Base-by-base conservation (phyloP, 1,284 basidiomycete species). In the Moesziomyces parantarcticus region DNA sequence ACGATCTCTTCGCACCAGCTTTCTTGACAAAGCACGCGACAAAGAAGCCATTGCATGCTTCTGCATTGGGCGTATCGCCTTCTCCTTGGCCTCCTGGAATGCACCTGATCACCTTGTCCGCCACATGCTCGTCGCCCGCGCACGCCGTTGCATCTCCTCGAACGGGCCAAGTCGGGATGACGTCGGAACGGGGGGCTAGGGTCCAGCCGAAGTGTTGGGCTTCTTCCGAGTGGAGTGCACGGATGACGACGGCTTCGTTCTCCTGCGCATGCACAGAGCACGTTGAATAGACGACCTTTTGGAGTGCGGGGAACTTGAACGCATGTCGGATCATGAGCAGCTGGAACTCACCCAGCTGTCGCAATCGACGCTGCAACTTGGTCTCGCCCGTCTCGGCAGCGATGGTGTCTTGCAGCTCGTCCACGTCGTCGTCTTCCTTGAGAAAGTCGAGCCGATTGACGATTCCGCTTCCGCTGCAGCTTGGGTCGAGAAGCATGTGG, bases 261-360 rank as follows among this genome's bases (percentile, higher is more conserved):
- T 99, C 97, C 50, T 88, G 88, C 8, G 91, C 88, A 84, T 99
- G 91, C 47, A 97, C 87, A 63, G 93, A 96, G 84, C 96, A 98
- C 13, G 96, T 99, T 21, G 94, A 98, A 85, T 99, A 99, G 18
- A 95, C 94, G 62, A 98, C 92, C 72, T 89, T 90, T 53, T 87
- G 75, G 3, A 88, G 88, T 2, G 84, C 79, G 0, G 88, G 88
- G 78, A 93, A 99, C 83, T 90, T 90, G 90, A 99, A 94, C 10
- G 96, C 96, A 81, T 98, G 97, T 75, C 89, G 89, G 76, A 99
- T 90, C 89, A 98, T 95, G 83, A 89, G 88, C n/a, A 93, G 87
- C 81, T 99, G 97, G 84, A 83, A 75, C 10, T 57, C 60, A 10
- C 66, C 58, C 3, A 83, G 58, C 32, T 54, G 56, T 1, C 26